phyloP scores from a whole-genome alignment of 2,329 filamentous ascomycete genomes.

The Tolypocladium pustulatum region DNA sequence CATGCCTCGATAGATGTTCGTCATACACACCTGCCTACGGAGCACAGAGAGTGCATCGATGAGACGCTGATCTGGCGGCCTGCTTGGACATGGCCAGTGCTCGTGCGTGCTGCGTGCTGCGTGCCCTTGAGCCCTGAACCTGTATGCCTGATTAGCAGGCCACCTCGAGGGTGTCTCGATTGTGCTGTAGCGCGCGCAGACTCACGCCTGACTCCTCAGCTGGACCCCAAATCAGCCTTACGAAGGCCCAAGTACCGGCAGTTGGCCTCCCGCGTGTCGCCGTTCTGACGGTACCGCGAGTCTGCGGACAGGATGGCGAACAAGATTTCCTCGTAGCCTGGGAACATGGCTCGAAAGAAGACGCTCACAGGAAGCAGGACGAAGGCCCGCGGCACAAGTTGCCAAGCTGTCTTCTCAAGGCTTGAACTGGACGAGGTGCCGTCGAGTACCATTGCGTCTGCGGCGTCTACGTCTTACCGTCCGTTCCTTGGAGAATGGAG shows the following conservation, averaged over 20 bases:
- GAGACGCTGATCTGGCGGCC: background rate
- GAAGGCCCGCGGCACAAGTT: background rate
- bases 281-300: background rate
- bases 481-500: background rate
- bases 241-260: background rate
- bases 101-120: background rate
- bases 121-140: background rate
- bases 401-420: background rate
- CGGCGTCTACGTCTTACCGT: constrained; percentile 2
- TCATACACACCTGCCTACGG: background rate
- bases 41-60: background rate
- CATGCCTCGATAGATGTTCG: background rate
- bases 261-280: background rate
- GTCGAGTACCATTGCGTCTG: constrained; percentile 3
- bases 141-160: background rate
- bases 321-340: background rate
- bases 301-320: background rate
- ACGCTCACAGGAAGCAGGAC: background rate
- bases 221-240: constrained; percentile 1
- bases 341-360: background rate
- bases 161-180: background rate
- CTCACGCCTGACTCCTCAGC: background rate
- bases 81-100: background rate
- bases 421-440: background rate
- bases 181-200: background rate